Evolutionary conservation across 108 stramenopile genomes (phyloP), one percentile per base, ranked within the genome.

Genomic region (Skeletonema potamos): DNA sequence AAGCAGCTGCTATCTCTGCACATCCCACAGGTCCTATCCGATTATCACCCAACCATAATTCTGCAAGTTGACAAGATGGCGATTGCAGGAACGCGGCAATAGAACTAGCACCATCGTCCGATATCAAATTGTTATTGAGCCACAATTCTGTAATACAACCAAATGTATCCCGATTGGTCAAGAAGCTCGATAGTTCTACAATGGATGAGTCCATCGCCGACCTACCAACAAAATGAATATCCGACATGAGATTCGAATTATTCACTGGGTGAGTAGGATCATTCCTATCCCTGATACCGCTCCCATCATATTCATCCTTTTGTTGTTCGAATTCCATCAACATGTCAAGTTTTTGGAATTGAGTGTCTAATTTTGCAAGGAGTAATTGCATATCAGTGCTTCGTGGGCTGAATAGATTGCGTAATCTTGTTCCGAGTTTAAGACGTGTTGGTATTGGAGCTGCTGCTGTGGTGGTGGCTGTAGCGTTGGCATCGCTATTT

Each of bases 31-130:
- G 71, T 27, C 78, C 78, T 20, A 79, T 72, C 24, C 48, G 33
- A 57, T 79, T 79, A 6, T 79, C 58, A 8, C 78, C 78, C 51
- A 79, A 18, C 78, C 78, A 79, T 8, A 79, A 24, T 63, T 79
- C 78, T 27, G 66, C 64, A n/a, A 79, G 30, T 7, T 71, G 65
- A 65, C 78, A 79, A 6, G 62, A 59, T 51, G 78, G 71, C 2
- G 65, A 39, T 56, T 79, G 56, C 27, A 79, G 59, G 37, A 56
- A 72, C 0, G 51, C 54, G 1, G 78, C 78, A 17, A 79, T 41
- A 9, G 71, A 51, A 15, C 64, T 22, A 12, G 78, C 78, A 27
- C 78, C 78, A 33, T 72, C 70, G 48, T 79, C 78, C 22, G 71
- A 72, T 39, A 79, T 67, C 48, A 70, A 66, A 20, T 79, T 79